Conservation (phyloP, 1,139 yeast species). For the Kodamaea ohmeri region DNA sequence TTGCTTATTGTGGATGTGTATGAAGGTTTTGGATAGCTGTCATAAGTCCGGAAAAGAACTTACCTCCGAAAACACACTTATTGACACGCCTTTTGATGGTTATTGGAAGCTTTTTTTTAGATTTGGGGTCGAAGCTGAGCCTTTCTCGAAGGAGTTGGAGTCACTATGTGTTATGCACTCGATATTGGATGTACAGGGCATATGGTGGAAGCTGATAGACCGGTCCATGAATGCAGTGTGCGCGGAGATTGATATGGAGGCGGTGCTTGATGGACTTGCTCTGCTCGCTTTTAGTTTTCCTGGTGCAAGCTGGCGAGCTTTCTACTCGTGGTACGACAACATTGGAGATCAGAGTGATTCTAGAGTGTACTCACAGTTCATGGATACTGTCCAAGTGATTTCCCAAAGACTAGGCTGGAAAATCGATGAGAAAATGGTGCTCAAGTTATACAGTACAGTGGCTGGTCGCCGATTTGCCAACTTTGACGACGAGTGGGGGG, state of each 20-base stretch:
- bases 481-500: constrained; percentile 33
- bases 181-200: constrained; percentile 12
- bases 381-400: constrained; percentile 31
- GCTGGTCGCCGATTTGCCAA: constrained; percentile 38
- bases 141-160: constrained; percentile 12
- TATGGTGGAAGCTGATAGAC: constrained; percentile 23
- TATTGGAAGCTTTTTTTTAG: constrained; percentile 2
- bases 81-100: constrained; percentile 1
- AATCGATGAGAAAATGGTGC: constrained; percentile 34
- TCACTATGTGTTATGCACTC: constrained; percentile 18
- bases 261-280: constrained; percentile 16
- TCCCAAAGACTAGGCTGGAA: constrained; percentile 35
- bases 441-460: constrained; percentile 29
- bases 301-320: constrained; percentile 26
- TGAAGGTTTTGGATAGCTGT: constrained; percentile 3
- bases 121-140: background rate
- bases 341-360: constrained; percentile 17
- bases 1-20: constrained; percentile 20
- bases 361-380: constrained; percentile 24
- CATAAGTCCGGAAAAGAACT: background rate
- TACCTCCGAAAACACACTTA: background rate
- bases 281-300: constrained; percentile 19
- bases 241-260: constrained; percentile 14
- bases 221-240: constrained; percentile 14
- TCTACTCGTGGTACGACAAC: constrained; percentile 22